Conservation (phyloP, 192 early-diverging fungal species). For the Podochytrium sp. region DNA sequence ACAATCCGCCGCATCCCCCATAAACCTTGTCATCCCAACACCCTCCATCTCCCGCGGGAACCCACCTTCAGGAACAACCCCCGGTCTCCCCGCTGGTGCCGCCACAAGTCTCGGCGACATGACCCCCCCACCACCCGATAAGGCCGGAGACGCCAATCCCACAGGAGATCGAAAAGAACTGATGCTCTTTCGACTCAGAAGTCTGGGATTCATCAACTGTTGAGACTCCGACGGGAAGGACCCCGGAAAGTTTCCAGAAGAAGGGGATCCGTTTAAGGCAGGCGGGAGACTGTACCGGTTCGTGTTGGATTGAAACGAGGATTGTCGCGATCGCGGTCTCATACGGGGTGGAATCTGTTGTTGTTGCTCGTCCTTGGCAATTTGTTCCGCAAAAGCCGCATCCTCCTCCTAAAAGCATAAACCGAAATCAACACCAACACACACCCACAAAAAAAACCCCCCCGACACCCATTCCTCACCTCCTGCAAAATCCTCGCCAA, state of each 20-base stretch:
- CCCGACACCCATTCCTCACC: neutral
- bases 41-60: neutral
- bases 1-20: neutral
- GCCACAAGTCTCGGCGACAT: too few relatives aligned
- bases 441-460: neutral
- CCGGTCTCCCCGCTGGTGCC: too few relatives aligned
- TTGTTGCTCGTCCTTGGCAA: neutral
- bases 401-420: neutral
- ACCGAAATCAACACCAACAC: neutral
- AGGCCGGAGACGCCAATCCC: neutral
- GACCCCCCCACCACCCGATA: too few relatives aligned
- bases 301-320: too few relatives aligned
- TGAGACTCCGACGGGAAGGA: too few relatives aligned
- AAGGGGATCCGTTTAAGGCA: too few relatives aligned
- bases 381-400: neutral
- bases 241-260: too few relatives aligned
- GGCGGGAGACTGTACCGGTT: too few relatives aligned
- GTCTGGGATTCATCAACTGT: too few relatives aligned
- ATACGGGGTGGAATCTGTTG: neutral
- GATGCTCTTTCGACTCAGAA: too few relatives aligned
- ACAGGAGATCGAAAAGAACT: neutral
- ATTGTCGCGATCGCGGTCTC: neutral
- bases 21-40: neutral
- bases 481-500: slow-evolving; percentile 8
- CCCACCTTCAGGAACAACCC: too few relatives aligned